Base-by-base conservation (phyloP, 352 stramenopile genomes). In the Pythium angustatum region DNA sequence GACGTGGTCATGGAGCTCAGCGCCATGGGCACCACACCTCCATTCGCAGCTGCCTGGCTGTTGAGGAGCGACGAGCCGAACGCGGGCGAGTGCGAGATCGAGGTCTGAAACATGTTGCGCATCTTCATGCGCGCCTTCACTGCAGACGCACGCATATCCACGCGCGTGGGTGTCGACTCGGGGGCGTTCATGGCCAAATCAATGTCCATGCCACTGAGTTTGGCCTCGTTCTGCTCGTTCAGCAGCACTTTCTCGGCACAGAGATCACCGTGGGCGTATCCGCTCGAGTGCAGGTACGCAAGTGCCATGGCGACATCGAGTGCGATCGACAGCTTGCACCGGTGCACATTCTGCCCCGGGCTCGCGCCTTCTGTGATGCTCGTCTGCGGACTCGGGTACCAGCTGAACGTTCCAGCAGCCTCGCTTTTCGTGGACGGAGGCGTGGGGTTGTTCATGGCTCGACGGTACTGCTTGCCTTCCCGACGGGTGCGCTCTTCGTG, bases 301-400 rank as follows among this genome's bases (percentile, higher is more conserved):
- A 94, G 76, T 0, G 70, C 85, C 77, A 91, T 90, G n/a, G 83
- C 81, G 17, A 94, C 81, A 62, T 94, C 83, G 26, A 94, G 59
- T 11, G 85, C 85, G 49, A 94, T 79, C 2, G 83, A 86, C 11
- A 94, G 67, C 70, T 94, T 94, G 64, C 79, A 89, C 0, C 83
- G 73, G 10, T 62, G 62, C 19, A 33, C 17, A 12, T 26, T 58
- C 7, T 40, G 22, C 6, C 6, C 27, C 3, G 24, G 41, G n/a
- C 47, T 58, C 17, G n/a, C 51, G n/a, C 7, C 19, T 6, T 61
- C 54, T 5, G 26, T 55, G 73, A 77, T 84, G 38, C 87, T 79
- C 8, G 73, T 70, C 21, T 79, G 81, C 5, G 76, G 68, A 33
- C 76, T 83, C 11, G 73, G 73, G 43, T 76, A 78, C 41, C 73